Evolutionary conservation across 2,329 filamentous ascomycete genomes (phyloP).

Genomic region (Ciborinia camelliae): DNA sequence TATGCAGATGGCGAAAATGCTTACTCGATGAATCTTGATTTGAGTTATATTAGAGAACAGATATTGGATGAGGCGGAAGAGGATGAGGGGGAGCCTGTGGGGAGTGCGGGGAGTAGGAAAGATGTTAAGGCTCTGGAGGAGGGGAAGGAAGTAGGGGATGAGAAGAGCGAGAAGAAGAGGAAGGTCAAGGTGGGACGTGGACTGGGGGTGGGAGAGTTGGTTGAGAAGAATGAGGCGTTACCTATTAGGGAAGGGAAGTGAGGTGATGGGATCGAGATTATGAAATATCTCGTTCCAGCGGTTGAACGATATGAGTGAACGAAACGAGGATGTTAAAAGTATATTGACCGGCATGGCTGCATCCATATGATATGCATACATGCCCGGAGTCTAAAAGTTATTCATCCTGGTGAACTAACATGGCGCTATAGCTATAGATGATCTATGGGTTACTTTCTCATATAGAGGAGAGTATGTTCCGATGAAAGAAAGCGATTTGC

Average conservation of each 20-base stretch:
- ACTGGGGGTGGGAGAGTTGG: slow-evolving; percentile 73
- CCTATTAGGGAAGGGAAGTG: neutral
- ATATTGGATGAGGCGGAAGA: slow-evolving; percentile 44
- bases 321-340: neutral
- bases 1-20: slow-evolving; percentile 98
- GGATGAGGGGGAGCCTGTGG: slow-evolving; percentile 66
- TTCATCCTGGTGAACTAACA: neutral
- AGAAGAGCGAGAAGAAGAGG: slow-evolving; percentile 61
- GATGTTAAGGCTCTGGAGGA: slow-evolving; percentile 51
- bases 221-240: slow-evolving; percentile 61
- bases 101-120: slow-evolving; percentile 55
- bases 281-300: no score
- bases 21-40: slow-evolving; percentile 86
- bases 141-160: slow-evolving; percentile 67
- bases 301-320: no score
- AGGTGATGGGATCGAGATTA: neutral
- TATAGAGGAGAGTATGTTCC: neutral
- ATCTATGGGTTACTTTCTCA: neutral
- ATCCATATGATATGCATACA: neutral
- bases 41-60: slow-evolving; percentile 55
- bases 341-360: neutral
- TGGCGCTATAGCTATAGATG: neutral
- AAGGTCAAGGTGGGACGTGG: slow-evolving; percentile 82
- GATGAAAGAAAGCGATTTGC: neutral
- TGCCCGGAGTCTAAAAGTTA: slow-evolving; percentile 10